Conservation (phyloP, 1,284 basidiomycete species). For the Ceratobasidium sp. region DNA sequence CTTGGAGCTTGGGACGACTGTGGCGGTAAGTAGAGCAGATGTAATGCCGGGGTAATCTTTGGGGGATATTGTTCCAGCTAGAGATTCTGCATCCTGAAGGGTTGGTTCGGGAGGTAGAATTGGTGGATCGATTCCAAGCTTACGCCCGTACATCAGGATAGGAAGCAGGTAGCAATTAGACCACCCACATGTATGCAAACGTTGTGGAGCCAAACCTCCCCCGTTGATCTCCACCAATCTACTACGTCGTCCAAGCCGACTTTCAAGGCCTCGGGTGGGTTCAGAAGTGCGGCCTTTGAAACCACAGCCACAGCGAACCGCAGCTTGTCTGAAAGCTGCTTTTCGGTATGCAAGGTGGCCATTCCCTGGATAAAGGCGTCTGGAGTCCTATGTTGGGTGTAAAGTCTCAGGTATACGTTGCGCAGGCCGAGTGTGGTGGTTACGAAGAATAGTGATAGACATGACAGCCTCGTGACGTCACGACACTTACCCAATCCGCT, state of each 20-base stretch:
- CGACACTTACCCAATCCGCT: too few species aligned
- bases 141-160: background rate
- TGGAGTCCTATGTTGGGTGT: too few species aligned
- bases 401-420: too few species aligned
- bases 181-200: constrained; percentile 11
- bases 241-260: background rate
- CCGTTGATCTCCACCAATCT: background rate
- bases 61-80: background rate
- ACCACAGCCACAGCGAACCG: constrained; percentile 27
- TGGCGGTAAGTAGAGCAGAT: constrained; percentile 11
- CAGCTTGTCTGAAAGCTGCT: constrained; percentile 15
- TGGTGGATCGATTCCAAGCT: constrained; percentile 11
- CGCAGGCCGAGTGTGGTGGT: too few species aligned
- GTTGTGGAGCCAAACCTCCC: constrained; percentile 7
- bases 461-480: too few species aligned
- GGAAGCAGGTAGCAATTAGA: background rate
- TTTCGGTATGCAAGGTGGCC: too few species aligned
- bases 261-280: background rate
- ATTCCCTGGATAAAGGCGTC: too few species aligned
- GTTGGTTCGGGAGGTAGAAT: constrained; percentile 14
- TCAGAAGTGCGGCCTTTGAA: background rate
- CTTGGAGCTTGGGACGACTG: constrained; percentile 3
- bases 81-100: background rate
- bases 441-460: too few species aligned
- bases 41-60: background rate